Conservation (phyloP, 371 early-diverging fungal genomes). For the Mucor velutinosus region DNA sequence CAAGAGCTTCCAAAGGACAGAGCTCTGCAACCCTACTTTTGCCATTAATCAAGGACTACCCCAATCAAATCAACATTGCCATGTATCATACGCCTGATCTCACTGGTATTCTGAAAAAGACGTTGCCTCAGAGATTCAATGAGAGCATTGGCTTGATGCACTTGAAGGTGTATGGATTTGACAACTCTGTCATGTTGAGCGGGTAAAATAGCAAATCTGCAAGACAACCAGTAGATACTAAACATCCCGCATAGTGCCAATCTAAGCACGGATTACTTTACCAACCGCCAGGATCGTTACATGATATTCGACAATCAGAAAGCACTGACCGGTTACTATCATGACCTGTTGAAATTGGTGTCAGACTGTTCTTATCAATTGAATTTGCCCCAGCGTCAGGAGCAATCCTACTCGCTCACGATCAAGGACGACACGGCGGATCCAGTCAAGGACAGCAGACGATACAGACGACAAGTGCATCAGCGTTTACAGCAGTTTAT, state of each 20-base stretch:
- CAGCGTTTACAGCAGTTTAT: conserved; percentile 57
- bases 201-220: conserved; percentile 60
- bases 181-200: conserved; percentile 84
- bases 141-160: conserved; percentile 95
- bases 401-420: conserved; percentile 24
- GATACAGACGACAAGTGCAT: conserved; percentile 60
- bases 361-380: conserved; percentile 71
- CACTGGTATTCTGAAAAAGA: conserved; percentile 65
- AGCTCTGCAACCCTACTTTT: conserved; percentile 73
- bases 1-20: conserved; percentile 62
- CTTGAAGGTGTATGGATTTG: conserved; percentile 90
- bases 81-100: conserved; percentile 90
- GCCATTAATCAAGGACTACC: conserved; percentile 71
- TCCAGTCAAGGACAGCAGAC: conserved; percentile 63
- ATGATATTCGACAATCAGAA: conserved; percentile 62
- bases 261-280: conserved; percentile 92
- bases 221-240: neutral
- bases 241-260: conserved; percentile 76
- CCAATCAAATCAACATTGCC: conserved; percentile 65
- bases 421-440: conserved; percentile 51
- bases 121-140: conserved; percentile 86
- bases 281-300: conserved; percentile 94
- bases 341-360: conserved; percentile 64
- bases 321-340: conserved; percentile 71
- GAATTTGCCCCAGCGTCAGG: neutral